Base-by-base conservation (phyloP, 352 stramenopile species). In the Peronospora destructor region DNA sequence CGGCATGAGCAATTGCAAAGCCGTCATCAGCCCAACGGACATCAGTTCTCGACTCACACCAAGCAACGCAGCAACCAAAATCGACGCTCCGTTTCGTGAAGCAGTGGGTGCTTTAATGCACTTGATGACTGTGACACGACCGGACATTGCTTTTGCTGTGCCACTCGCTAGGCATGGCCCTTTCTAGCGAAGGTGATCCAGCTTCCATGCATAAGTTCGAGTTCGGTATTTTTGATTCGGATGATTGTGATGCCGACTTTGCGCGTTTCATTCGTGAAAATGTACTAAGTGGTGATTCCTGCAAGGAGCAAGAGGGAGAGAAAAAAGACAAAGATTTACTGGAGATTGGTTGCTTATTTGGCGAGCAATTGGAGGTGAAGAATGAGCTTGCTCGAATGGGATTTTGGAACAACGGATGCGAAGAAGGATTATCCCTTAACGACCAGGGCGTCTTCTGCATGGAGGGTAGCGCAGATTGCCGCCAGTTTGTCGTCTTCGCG, bases 211-310 rank as follows among this genome's bases (percentile, higher is more conserved):
- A 56, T 49, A 64, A 78, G 12, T 84, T 85, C 21, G 61, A 80
- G 53, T 59, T 66, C 23, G 61, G 65, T 2, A n/a, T 66, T 43
- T 68, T 86, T 21, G 40, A 68, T 6, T 32, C 74, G 0, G 54
- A 41, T 9, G 59, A 83, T 14, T 84, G 85, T 45, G 79, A 90
- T 36, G 59, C 66, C 2, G 74, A 86, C 11, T 73, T 90, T 39
- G 61, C 58, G 11, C 70, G 66, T 2, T 85, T 80, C 13, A 43
- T 90, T 30, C 64, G 74, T 26, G 48, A 61, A 7, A 66, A 78
- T 3, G 40, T 85, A 13, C 64, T 72, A 26, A 6, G 19, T 38
- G 14, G 39, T 0, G 5, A 26, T 17, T 9, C 3, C 14, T 9
- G n/a, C 23, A 33, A 16, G 6, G n/a, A 10, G 4, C 11, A n/a